These are phyloP conservation scores for Backusella morwellensis DNA, from an alignment of 192 early-diverging fungal genomes.

Conservation along the genomic window DNA sequence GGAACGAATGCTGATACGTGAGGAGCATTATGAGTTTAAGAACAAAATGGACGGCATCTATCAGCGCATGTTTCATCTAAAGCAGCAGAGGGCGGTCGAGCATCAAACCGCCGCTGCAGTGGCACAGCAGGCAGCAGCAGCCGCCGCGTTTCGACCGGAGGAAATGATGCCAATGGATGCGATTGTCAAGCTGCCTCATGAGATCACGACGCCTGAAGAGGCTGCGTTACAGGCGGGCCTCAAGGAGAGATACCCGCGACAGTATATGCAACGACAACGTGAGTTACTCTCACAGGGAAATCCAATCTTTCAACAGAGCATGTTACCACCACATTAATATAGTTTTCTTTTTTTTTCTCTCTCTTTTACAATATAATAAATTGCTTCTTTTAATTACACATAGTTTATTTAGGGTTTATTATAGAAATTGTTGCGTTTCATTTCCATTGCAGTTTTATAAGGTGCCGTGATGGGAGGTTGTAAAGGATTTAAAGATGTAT, in stretches of 20 bases:
- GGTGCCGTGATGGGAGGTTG: conserved; percentile 89
- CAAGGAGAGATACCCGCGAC: conserved; percentile 9
- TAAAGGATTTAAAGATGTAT: conserved; percentile 60
- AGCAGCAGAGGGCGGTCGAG: neutral
- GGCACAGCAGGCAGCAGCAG: neutral
- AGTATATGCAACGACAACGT: conserved; percentile 7
- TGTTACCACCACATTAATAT: neutral
- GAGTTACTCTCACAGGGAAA: conserved; percentile 1
- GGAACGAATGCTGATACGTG: conserved; percentile 60
- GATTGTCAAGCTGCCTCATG: neutral
- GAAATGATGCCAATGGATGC: neutral
- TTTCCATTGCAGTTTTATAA: conserved; percentile 76
- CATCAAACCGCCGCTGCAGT: conserved; percentile 1
- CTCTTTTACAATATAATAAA: neutral
- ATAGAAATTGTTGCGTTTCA: conserved; percentile 74
- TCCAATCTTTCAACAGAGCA: neutral
- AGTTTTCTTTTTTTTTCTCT: neutral
- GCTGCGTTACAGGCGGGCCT: neutral
- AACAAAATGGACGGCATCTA: conserved; percentile 29
- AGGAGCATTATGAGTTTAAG: conserved; percentile 55
- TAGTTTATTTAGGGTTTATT: conserved; percentile 39
- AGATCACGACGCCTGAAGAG: neutral
- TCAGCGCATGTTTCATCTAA: conserved; percentile 6
- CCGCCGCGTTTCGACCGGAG: neutral
- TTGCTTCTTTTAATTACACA: too few relatives aligned